These are phyloP conservation scores for Sambucus nigra DNA, from an alignment of 129 eudicot species.

Conservation along the genomic window DNA sequence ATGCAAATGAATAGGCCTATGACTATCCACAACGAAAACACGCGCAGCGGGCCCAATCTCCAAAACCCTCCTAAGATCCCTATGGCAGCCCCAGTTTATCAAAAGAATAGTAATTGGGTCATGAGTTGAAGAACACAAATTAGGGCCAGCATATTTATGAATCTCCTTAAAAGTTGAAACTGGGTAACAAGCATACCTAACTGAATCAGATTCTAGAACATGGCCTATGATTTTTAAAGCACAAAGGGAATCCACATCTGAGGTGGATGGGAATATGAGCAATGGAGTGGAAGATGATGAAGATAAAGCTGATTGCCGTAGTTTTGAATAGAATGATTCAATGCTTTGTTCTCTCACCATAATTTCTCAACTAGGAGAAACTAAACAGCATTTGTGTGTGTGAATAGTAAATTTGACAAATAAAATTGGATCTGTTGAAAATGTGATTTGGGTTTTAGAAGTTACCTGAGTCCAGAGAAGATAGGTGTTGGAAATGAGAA, in stretches of 20 bases:
- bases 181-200: slow-evolving; percentile 81
- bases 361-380: slow-evolving; percentile 12
- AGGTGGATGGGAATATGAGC: slow-evolving; percentile 77
- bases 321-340: slow-evolving; percentile 54
- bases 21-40: slow-evolving; percentile 87
- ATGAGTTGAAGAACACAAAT: slow-evolving; percentile 31
- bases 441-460: not conserved
- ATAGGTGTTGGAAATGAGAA: not conserved
- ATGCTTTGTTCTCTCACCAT: slow-evolving; percentile 88
- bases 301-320: slow-evolving; percentile 61
- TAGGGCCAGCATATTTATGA: slow-evolving; percentile 57
- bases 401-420: not conserved
- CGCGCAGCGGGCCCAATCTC: slow-evolving; percentile 44
- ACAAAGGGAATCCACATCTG: slow-evolving; percentile 82
- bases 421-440: not conserved
- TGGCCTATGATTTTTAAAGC: slow-evolving; percentile 74
- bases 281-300: slow-evolving; percentile 48
- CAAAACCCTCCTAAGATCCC: slow-evolving; percentile 61
- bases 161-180: slow-evolving; percentile 83
- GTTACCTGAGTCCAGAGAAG: too few species aligned
- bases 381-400: not conserved
- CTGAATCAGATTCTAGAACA: slow-evolving; percentile 87
- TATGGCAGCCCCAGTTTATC: slow-evolving; percentile 95
- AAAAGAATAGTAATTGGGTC: slow-evolving; percentile 61
- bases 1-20: slow-evolving; percentile 88